Evolutionary conservation across 768 basidiomycete species (phyloP).

Genomic region (Saitozyma sp.): DNA sequence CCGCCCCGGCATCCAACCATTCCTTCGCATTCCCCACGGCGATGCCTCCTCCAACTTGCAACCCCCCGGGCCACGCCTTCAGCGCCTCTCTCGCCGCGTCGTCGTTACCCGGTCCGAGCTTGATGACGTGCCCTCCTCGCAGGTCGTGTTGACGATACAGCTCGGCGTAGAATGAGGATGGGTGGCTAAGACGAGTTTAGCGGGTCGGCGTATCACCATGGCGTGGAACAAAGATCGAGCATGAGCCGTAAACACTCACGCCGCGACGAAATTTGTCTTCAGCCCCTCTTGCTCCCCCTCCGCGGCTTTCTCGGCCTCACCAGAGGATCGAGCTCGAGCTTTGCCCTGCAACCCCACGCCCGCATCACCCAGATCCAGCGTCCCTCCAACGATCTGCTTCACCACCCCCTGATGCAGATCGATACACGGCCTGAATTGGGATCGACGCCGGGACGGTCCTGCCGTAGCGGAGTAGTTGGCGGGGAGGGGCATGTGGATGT

Average conservation of each 20-base stretch:
- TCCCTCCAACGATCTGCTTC: slow-evolving; percentile 97
- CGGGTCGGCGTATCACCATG: too few species aligned
- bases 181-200: too few species aligned
- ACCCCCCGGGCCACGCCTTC: slow-evolving; percentile 78
- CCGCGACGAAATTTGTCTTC: slow-evolving; percentile 82
- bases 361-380: slow-evolving; percentile 59
- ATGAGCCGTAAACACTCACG: slow-evolving; percentile 65
- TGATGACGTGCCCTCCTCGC: slow-evolving; percentile 91
- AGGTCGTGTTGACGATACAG: slow-evolving; percentile 72
- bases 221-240: too few species aligned
- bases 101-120: slow-evolving; percentile 87
- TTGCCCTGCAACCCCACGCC: not conserved
- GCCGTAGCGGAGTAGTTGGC: too few species aligned
- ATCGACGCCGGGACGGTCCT: too few species aligned
- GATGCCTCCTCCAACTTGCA: slow-evolving; percentile 95
- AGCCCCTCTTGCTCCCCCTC: slow-evolving; percentile 5
- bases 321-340: too few species aligned
- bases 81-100: slow-evolving; percentile 82
- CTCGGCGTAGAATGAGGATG: slow-evolving; percentile 73
- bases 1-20: slow-evolving; percentile 87
- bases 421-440: slow-evolving; percentile 82
- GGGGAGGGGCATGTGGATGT: too few species aligned
- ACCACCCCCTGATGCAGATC: slow-evolving; percentile 94
- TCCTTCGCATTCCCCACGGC: slow-evolving; percentile 71
- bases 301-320: not conserved